These are phyloP conservation scores for Aquilaria yunnanensis DNA, from an alignment of 345 rosid genomes.

Conservation along the genomic window DNA sequence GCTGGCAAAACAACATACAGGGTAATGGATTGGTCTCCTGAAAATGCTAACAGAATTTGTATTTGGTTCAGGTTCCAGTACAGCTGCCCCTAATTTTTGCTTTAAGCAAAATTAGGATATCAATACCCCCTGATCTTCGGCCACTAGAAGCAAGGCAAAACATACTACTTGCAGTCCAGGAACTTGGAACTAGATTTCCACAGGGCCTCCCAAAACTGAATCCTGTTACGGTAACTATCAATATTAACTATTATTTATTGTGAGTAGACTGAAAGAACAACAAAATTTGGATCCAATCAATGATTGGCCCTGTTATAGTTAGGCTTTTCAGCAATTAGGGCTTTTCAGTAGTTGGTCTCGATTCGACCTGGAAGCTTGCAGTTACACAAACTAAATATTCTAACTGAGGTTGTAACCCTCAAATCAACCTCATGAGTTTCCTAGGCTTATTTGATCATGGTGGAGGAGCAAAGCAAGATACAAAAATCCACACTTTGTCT, in stretches of 20 bases:
- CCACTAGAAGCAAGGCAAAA: constrained; percentile 96
- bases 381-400: no score
- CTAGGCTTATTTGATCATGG: no score
- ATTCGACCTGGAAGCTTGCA: no score
- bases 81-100: constrained; percentile 84
- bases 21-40: constrained; percentile 1
- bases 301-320: no score
- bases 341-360: no score
- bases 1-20: neutral
- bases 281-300: no score
- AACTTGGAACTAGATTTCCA: constrained; percentile 75
- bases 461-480: no score
- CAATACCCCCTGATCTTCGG: constrained; percentile 86
- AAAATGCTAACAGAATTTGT: constrained; percentile 15
- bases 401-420: no score
- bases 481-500: no score
- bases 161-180: constrained; percentile 81
- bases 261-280: no score
- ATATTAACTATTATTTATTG: neutral
- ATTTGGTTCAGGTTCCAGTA: constrained; percentile 71
- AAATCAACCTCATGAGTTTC: no score
- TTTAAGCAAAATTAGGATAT: constrained; percentile 66
- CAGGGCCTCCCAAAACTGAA: constrained; percentile 93
- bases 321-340: no score
- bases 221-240: constrained; percentile 73